Evolutionary conservation across 805 yeast species (phyloP).

Genomic region (Starmerella sirachaensis): DNA sequence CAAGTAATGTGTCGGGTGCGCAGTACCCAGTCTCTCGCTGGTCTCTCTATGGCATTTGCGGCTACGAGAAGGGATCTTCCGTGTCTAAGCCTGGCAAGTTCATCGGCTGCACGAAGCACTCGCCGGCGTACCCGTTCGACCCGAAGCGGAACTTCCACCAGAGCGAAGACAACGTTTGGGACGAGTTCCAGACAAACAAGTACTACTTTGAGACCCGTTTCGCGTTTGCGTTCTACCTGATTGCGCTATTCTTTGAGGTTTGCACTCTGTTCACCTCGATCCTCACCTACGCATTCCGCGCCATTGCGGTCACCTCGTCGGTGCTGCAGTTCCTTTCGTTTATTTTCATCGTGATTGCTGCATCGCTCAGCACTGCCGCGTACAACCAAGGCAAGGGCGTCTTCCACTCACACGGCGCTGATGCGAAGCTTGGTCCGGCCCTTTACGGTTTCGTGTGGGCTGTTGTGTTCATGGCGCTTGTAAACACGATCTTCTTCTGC

Average conservation of each 20-base stretch:
- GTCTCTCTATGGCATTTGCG: slow-evolving; percentile 66
- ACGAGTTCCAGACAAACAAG: slow-evolving; percentile 39
- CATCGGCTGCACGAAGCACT: slow-evolving; percentile 39
- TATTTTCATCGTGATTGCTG: slow-evolving; percentile 38
- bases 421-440: slow-evolving; percentile 27
- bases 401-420: slow-evolving; percentile 38
- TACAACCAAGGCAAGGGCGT: slow-evolving; percentile 62
- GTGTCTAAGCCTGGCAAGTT: slow-evolving; percentile 36
- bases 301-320: slow-evolving; percentile 24
- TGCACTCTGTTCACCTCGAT: slow-evolving; percentile 34
- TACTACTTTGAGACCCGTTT: slow-evolving; percentile 59
- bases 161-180: slow-evolving; percentile 43
- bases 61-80: slow-evolving; percentile 37
- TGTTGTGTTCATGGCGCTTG: slow-evolving; percentile 29
- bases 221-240: slow-evolving; percentile 50
- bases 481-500: slow-evolving; percentile 26
- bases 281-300: slow-evolving; percentile 22
- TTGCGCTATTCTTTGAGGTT: slow-evolving; percentile 45
- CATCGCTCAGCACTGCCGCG: slow-evolving; percentile 63
- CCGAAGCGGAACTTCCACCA: slow-evolving; percentile 68
- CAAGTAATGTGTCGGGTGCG: slow-evolving; percentile 36
- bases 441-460: slow-evolving; percentile 56
- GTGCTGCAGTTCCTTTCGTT: slow-evolving; percentile 22
- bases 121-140: slow-evolving; percentile 76
- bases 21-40: slow-evolving; percentile 48